Percentiles rank a stretch among this genome's conserved stretches.
phyloP scores from a whole-genome alignment of 345 rosid species.

The Kandelia obovata region DNA sequence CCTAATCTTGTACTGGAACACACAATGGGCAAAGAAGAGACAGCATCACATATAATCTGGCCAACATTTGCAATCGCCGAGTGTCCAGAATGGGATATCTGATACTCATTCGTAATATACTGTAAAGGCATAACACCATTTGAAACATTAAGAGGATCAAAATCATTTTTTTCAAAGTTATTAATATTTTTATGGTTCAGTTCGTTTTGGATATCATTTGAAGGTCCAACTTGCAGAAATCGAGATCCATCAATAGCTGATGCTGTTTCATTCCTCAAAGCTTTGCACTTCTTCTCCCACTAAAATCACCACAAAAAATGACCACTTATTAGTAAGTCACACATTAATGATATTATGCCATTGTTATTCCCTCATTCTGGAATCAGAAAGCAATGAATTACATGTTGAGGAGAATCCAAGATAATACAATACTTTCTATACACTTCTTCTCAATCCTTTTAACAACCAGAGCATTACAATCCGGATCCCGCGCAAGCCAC shows the following conservation, averaged over 20 bases:
- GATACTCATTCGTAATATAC: slow-evolving; percentile 72
- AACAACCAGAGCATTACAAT: not conserved
- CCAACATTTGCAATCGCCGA: slow-evolving; percentile 38
- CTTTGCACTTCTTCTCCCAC: slow-evolving; percentile 69
- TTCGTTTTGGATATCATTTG: slow-evolving; percentile 79
- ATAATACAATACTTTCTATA: too few relatives aligned
- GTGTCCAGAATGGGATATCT: slow-evolving; percentile 55
- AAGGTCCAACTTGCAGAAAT: slow-evolving; percentile 35
- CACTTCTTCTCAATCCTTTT: not conserved
- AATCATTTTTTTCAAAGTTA: slow-evolving; percentile 44
- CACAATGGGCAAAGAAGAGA: slow-evolving; percentile 23
- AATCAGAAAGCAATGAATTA: too few relatives aligned
- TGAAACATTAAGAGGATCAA: slow-evolving; percentile 36
- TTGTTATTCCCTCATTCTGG: too few relatives aligned
- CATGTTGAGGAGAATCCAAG: too few relatives aligned
- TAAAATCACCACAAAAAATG: slow-evolving; percentile 25
- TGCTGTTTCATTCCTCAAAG: slow-evolving; percentile 41
- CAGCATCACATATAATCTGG: slow-evolving; percentile 26
- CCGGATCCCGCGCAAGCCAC: not conserved
- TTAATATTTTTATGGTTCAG: slow-evolving; percentile 40
- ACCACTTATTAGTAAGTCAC: not conserved
- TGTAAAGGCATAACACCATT: slow-evolving; percentile 92
- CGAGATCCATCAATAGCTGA: slow-evolving; percentile 33
- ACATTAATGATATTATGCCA: too few relatives aligned
- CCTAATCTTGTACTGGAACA: slow-evolving; percentile 16